A percentile compares a stretch with the other conserved stretches of the same genome.
Evolutionary conservation across 306 rosid genomes (phyloP).

Genomic region (Cucumis hystrix): DNA sequence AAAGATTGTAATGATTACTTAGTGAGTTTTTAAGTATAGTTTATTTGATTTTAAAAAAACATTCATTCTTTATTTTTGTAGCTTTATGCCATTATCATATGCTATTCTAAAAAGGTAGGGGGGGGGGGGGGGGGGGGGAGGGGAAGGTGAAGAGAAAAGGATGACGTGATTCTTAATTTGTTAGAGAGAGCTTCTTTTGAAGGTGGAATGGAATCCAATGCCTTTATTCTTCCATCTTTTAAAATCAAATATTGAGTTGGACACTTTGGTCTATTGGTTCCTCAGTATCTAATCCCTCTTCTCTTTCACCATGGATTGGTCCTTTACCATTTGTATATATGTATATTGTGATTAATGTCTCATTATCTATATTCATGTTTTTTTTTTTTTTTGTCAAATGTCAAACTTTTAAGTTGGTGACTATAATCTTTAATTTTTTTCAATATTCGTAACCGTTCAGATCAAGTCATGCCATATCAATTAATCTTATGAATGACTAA

Average conservation of each 20-base stretch:
- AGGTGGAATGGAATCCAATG: slow-evolving; percentile 6
- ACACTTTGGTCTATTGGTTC: neutral
- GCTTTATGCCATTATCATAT: neutral
- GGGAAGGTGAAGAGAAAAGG: neutral
- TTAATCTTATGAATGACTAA: too few species aligned
- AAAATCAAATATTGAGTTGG: neutral
- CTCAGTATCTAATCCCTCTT: slow-evolving; percentile 5
- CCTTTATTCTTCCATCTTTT: neutral
- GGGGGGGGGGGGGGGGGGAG: neutral
- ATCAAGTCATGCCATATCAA: too few species aligned
- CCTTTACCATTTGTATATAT: neutral
- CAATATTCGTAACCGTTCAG: too few species aligned
- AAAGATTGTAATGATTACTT: neutral
- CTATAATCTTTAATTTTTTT: too few species aligned
- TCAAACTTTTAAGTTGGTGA: too few species aligned
- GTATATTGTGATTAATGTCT: neutral
- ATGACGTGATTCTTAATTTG: neutral
- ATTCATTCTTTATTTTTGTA: neutral
- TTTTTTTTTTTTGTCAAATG: too few species aligned
- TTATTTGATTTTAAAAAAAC: neutral
- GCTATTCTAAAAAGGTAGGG: neutral
- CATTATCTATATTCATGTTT: neutral
- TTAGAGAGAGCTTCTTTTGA: slow-evolving; percentile 1
- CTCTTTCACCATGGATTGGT: neutral
- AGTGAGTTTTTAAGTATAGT: neutral